Evolutionary conservation across 129 eudicot species (phyloP), one percentile per base, ranked within the genome.

Genomic region (Flaveria bidentis): DNA sequence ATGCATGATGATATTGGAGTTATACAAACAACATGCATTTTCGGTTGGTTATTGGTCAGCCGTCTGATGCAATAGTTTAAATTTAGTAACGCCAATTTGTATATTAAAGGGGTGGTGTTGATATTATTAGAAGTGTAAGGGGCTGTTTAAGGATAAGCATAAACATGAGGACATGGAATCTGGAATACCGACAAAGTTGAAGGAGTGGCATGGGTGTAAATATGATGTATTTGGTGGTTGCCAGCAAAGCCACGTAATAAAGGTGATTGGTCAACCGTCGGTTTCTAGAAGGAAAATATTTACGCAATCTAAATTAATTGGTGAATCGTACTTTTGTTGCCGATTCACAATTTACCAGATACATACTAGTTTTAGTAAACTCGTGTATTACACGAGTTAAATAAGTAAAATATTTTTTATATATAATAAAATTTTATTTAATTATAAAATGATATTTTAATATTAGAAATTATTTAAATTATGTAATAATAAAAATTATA

Each of bases 131-230:
- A 69, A 69, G 3, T 49, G 20, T 44, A 16, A 39, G 41, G 30
- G 61, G 33, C 2, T 26, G 16, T 65, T 52, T 49, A 50, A 52
- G 41, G 14, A 72, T 2, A 49, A 51, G 2, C 22, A 50, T 36
- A 60, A 62, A 71, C 26, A 72, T 0, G 14, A 1, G 20, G 69
- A 41, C 30, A 3, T 45, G 22, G 3, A 42, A 53, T 42, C 23
- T 41, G 2, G 55, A 72, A 0, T 39, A 17, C 0, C 4, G 6
- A 39, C 45, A 50, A 53, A 23, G 52, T 44, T 10, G 33, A 22
- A 78, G 73, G 83, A 79, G 78, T 72, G 78, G 78, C 68, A 72
- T 72, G 39, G 68, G 73, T 79, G 78, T 72, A 79, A 72, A 64
- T 62, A 64, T 42, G 46, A 52, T 23, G 47, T 20, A 20, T 64